Evolutionary conservation across 306 rosid species (phyloP).

Genomic region (Castanopsis chinensis): DNA sequence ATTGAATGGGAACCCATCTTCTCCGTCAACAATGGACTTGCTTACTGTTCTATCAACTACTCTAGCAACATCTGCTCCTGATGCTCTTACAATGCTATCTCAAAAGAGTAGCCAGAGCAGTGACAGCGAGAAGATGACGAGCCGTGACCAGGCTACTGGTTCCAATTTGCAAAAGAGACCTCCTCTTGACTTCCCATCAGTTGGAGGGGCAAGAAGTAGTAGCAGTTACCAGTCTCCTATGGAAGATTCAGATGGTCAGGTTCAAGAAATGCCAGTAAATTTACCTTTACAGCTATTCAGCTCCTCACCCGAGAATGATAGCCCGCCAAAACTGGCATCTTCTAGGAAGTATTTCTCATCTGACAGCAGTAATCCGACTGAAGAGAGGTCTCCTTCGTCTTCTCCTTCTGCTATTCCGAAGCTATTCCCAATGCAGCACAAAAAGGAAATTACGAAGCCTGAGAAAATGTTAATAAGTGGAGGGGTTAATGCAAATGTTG

Average conservation of each 20-base stretch:
- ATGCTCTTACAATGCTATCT: slow-evolving; percentile 41
- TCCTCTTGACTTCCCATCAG: slow-evolving; percentile 46
- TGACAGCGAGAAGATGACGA: slow-evolving; percentile 52
- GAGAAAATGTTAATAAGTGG: slow-evolving; percentile 36
- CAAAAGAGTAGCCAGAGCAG: slow-evolving; percentile 66
- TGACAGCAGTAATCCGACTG: slow-evolving; percentile 82
- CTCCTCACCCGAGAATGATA: slow-evolving; percentile 60
- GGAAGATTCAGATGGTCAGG: slow-evolving; percentile 70
- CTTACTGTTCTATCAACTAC: slow-evolving; percentile 77
- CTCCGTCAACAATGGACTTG: slow-evolving; percentile 63
- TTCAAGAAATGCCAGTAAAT: slow-evolving; percentile 52
- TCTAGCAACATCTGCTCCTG: slow-evolving; percentile 55
- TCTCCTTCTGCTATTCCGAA: slow-evolving; percentile 67
- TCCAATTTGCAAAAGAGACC: slow-evolving; percentile 35
- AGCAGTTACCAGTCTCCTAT: slow-evolving; percentile 78
- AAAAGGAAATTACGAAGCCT: slow-evolving; percentile 40
- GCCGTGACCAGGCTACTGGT: slow-evolving; percentile 43
- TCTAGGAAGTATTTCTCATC: slow-evolving; percentile 76
- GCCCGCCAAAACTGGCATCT: slow-evolving; percentile 51
- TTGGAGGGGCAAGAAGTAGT: slow-evolving; percentile 81
- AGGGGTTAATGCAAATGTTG: slow-evolving; percentile 34
- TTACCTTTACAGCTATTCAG: slow-evolving; percentile 82
- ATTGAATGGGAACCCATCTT: slow-evolving; percentile 49
- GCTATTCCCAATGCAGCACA: slow-evolving; percentile 62
- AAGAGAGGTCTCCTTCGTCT: slow-evolving; percentile 75